Evolutionary conservation across 805 yeast species (phyloP).

Genomic region (Candida maesae): DNA sequence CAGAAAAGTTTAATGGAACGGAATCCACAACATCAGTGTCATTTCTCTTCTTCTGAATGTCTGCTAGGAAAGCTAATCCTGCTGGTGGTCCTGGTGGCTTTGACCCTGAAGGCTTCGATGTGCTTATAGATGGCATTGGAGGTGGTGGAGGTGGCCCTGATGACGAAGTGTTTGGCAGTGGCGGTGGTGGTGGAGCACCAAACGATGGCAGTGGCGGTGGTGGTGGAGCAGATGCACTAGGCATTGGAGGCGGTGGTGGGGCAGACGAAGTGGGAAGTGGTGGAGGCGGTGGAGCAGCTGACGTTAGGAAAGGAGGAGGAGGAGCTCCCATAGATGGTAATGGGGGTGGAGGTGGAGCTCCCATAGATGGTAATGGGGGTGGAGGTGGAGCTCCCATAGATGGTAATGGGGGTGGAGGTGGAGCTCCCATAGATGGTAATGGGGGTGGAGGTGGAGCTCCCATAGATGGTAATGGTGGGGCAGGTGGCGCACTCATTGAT

Average conservation of each 20-base stretch:
- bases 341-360: conserved; percentile 18
- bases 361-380: conserved; percentile 10
- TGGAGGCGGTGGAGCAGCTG: conserved; percentile 11
- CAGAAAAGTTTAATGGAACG: conserved; percentile 24
- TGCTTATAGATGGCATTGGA: conserved; percentile 22
- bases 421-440: conserved; percentile 12
- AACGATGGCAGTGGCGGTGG: conserved; percentile 9
- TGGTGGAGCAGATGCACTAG: conserved; percentile 20
- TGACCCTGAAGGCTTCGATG: conserved; percentile 14
- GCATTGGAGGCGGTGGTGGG: conserved; percentile 21
- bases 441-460: no score
- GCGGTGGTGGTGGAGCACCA: conserved; percentile 18
- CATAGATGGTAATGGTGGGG: conserved; percentile 16
- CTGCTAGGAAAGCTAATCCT: conserved; percentile 55
- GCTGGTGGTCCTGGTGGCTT: conserved; percentile 25
- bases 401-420: background rate
- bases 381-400: conserved; percentile 19
- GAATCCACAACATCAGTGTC: conserved; percentile 47
- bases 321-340: conserved; percentile 15
- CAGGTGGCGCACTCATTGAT: conserved; percentile 16
- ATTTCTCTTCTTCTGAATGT: conserved; percentile 52
- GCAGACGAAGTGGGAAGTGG: conserved; percentile 16
- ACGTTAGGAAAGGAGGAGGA: conserved; percentile 15
- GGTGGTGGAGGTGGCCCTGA: conserved; percentile 31
- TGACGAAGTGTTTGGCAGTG: conserved; percentile 10